These are phyloP conservation scores for Suhomyces atakaporum DNA, from an alignment of 1,139 yeast species.

Conservation along the genomic window DNA sequence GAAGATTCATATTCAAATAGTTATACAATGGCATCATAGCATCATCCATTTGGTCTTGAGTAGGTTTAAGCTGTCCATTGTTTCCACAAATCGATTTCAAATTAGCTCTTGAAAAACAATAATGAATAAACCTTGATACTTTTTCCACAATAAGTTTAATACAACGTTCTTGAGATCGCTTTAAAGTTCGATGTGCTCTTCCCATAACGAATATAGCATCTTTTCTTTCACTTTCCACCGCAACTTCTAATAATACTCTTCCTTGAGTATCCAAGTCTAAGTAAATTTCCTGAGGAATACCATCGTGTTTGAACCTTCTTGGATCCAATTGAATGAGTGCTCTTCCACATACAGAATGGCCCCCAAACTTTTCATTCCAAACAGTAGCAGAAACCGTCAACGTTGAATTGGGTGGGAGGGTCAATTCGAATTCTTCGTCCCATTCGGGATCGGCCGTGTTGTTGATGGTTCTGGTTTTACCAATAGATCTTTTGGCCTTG, in stretches of 20 bases:
- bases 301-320: constrained; percentile 63
- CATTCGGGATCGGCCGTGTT: constrained; percentile 74
- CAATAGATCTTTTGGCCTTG: constrained; percentile 56
- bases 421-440: constrained; percentile 85
- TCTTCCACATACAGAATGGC: constrained; percentile 72
- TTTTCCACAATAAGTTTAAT: constrained; percentile 69
- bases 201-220: constrained; percentile 83
- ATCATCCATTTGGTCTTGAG: constrained; percentile 59
- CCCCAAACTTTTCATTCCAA: constrained; percentile 69
- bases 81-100: constrained; percentile 56
- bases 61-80: constrained; percentile 47
- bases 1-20: constrained; percentile 69
- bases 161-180: constrained; percentile 63
- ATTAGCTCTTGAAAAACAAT: constrained; percentile 45
- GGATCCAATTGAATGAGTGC: constrained; percentile 67
- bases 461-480: constrained; percentile 67
- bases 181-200: constrained; percentile 65
- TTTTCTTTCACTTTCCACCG: constrained; percentile 74
- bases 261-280: constrained; percentile 74
- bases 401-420: constrained; percentile 40
- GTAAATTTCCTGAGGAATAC: constrained; percentile 62
- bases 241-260: constrained; percentile 58
- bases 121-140: constrained; percentile 44
- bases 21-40: constrained; percentile 76
- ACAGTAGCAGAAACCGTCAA: constrained; percentile 59